Evolutionary conservation across 139 green algal species (phyloP), one percentile per base, ranked within the genome.

Genomic region (Micractinium sp.): DNA sequence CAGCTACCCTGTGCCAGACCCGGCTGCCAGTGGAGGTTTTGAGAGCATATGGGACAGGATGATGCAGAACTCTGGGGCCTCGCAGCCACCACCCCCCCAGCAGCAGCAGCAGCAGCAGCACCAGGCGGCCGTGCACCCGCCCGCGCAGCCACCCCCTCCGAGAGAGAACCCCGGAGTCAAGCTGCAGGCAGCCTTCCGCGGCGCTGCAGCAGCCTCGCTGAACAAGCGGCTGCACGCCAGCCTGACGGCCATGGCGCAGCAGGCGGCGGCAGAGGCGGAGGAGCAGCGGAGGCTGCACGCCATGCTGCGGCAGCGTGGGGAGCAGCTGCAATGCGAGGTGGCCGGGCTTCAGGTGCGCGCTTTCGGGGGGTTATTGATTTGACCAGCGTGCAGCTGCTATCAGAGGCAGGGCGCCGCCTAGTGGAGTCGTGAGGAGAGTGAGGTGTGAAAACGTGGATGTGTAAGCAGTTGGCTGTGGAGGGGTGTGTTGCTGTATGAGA

Each of bases 281-380:
- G 38, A 63, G 36, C 89, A 94, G 89, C 81, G 95, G 36, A 91
- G 94, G 29, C 81, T 89, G 81, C 94, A 96, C 88, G 81, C 88
- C 1, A 75, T 91, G 90, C 93, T 96, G 41, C 76, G 39, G 33
- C 83, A 91, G 69, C 90, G 92, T 2, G 71, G 84, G 20, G 36
- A 56, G 79, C 78, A 95, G 76, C 88, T 97, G 82, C 81, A 93
- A 78, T 31, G n/a, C 1, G 78, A 90, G 61, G 90, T 96, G 53
- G 86, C 53, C 7, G 69, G 20, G 29, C 33, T 89, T 47, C 85
- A 87, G 89, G 83, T 85, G 82, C 47, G 47, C 47, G 9, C 47
- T 56, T 56, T 9, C 5, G 47, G 47, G 9, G 9, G 47, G 47
- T 56, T 56, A 16, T 9, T 16, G 47, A 9, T 9, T 56, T 56